phyloP scores from a whole-genome alignment of 306 rosid genomes.

The Pueraria montana region DNA sequence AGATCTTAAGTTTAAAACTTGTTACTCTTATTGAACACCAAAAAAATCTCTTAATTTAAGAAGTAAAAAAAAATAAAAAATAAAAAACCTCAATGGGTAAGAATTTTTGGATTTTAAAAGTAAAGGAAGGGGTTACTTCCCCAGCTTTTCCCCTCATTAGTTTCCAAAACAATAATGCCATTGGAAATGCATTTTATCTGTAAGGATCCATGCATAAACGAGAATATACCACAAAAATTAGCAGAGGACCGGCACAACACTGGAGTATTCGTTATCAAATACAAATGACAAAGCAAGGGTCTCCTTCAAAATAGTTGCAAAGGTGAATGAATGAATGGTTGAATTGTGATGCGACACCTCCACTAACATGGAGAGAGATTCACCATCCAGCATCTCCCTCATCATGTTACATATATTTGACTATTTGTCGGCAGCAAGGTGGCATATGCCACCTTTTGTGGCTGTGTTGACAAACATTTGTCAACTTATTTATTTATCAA shows the following conservation, averaged over 20 bases:
- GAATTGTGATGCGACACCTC: slow-evolving; percentile 21
- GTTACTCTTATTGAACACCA: too few relatives aligned
- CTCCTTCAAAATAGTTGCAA: slow-evolving; percentile 8
- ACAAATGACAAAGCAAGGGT: neutral
- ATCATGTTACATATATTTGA: neutral
- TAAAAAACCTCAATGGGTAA: neutral
- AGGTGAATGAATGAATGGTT: neutral
- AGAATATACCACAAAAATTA: neutral
- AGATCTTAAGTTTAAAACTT: too few relatives aligned
- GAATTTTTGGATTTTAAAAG: neutral
- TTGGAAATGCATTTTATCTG: neutral
- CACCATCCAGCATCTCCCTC: neutral
- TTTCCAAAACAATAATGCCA: neutral
- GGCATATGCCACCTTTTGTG: slow-evolving; percentile 18
- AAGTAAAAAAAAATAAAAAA: too few relatives aligned
- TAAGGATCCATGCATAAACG: neutral
- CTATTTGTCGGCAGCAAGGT: neutral
- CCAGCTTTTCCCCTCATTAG: neutral
- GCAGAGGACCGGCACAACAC: neutral
- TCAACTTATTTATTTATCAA: slow-evolving; percentile 7
- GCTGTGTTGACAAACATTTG: neutral
- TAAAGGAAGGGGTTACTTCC: neutral
- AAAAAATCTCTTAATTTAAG: too few relatives aligned
- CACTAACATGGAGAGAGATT: neutral
- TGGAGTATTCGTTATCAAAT: neutral